A percentile compares a stretch with the other conserved stretches of the same genome.
These are phyloP conservation scores for Pinus tabuliformis DNA, from an alignment of 75 land plant species.

Conservation along the genomic window DNA sequence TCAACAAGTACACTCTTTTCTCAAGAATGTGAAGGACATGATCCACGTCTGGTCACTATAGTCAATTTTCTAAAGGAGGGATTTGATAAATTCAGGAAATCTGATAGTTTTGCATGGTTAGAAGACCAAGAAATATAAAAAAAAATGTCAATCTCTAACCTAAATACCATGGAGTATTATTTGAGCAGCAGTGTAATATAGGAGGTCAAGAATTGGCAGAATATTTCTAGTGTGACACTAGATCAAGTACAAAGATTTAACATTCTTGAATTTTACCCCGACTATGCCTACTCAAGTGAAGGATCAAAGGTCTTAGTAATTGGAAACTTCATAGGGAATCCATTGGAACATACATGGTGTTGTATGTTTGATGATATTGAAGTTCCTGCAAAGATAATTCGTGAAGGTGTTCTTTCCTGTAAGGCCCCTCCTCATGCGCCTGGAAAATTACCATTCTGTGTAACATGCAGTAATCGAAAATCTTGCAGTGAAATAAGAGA, in stretches of 20 bases:
- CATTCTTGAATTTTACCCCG: constrained; percentile 56
- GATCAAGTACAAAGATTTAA: constrained; percentile 35
- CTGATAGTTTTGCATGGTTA: constrained; percentile 17
- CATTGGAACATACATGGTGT: no score
- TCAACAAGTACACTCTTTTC: no score
- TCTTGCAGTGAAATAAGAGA: no score
- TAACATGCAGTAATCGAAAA: no score
- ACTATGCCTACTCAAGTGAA: constrained; percentile 56
- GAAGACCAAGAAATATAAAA: not conserved
- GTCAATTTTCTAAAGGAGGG: not conserved
- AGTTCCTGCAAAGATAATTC: no score
- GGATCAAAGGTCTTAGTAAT: constrained; percentile 70
- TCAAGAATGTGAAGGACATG: no score
- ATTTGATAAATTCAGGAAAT: not conserved
- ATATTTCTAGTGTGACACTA: constrained; percentile 35
- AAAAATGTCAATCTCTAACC: not conserved
- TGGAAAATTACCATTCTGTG: no score
- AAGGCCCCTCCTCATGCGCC: no score
- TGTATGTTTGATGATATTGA: no score
- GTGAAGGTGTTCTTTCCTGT: no score
- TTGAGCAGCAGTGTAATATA: constrained; percentile 22
- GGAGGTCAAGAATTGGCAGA: not conserved
- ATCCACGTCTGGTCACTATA: constrained; percentile 21
- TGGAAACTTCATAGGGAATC: no score
- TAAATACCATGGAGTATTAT: constrained; percentile 13